These are phyloP conservation scores for Pholiota conissans DNA, from an alignment of 768 basidiomycete genomes.

Conservation along the genomic window DNA sequence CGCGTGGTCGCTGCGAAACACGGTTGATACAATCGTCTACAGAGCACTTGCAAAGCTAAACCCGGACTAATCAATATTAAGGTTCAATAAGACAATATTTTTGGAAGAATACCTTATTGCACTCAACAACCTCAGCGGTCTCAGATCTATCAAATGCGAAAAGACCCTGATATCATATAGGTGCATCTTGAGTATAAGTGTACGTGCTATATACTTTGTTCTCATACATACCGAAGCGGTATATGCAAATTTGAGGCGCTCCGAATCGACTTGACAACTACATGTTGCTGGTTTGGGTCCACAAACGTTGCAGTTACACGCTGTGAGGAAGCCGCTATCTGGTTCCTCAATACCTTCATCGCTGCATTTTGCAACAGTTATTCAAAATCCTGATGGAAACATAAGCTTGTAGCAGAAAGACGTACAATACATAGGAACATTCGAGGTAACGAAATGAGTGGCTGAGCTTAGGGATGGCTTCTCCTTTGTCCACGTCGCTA, in stretches of 20 bases:
- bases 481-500: slow-evolving; percentile 43
- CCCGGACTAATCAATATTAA: too few relatives aligned
- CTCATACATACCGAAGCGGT: slow-evolving; percentile 30
- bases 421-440: slow-evolving; percentile 48
- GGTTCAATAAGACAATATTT: too few relatives aligned
- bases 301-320: slow-evolving; percentile 46
- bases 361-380: slow-evolving; percentile 11
- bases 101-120: slow-evolving; percentile 57
- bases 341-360: slow-evolving; percentile 17
- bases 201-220: too few relatives aligned
- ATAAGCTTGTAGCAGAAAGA: not conserved
- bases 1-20: slow-evolving; percentile 58
- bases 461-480: slow-evolving; percentile 43
- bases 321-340: slow-evolving; percentile 32
- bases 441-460: slow-evolving; percentile 55
- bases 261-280: slow-evolving; percentile 48
- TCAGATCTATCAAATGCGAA: slow-evolving; percentile 43
- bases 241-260: slow-evolving; percentile 47
- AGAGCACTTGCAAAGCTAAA: slow-evolving; percentile 46
- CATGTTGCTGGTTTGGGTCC: slow-evolving; percentile 32
- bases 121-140: slow-evolving; percentile 61
- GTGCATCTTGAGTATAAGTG: too few relatives aligned
- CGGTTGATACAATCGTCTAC: slow-evolving; percentile 50
- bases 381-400: slow-evolving; percentile 12
- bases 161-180: slow-evolving; percentile 47